Base-by-base conservation (phyloP, 2,329 filamentous ascomycete species). In the Xylariaceae sp. region DNA sequence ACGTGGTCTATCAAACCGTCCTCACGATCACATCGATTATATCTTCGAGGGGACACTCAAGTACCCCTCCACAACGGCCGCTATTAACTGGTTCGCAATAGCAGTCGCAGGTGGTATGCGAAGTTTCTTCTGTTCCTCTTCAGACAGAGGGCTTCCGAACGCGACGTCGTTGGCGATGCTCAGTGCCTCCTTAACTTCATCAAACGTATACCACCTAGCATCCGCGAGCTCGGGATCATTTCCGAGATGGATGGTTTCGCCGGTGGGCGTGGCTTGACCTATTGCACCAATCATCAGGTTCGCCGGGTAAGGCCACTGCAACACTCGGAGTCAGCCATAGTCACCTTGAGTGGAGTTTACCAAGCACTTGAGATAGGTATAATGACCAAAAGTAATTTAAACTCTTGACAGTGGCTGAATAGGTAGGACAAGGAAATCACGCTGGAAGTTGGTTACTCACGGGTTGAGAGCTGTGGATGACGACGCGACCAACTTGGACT, bases 211-310 rank as follows among this genome's bases (percentile, higher is more conserved):
- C 94, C 94, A 99, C 69, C 84, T 87, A 2, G 94, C 94, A 71
- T 88, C 83, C 67, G 96, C 89, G 58, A 99, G 71, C 75, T 99
- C 94, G 0, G 89, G 89, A 68, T 99, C 94, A 70, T 97, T 88
- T 13, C 88, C 85, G 3, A 99, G 74, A 64, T 85, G 81, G 48
- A 99, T 91, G 30, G 72, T 80, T 77, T 99, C 94, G 22, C 89
- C 89, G 1, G 74, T 72, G 0, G 89, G 87, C 18, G 88, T 75
- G 2, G 91, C 89, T 74, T 97, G 92, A 0, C 86, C 92, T 63
- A 99, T 85, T 1, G 92, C 92, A 3, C 80, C 89, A 62, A 95
- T 89, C 88, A 95, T 94, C 63, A 95, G 69, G 64, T 86, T 92
- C 0, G 88, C 84, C 0, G 89, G 89, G 68, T 90, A 94, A 2